These are phyloP conservation scores for Pouteria campechiana DNA, from an alignment of 179 eudicot species.

Conservation along the genomic window DNA sequence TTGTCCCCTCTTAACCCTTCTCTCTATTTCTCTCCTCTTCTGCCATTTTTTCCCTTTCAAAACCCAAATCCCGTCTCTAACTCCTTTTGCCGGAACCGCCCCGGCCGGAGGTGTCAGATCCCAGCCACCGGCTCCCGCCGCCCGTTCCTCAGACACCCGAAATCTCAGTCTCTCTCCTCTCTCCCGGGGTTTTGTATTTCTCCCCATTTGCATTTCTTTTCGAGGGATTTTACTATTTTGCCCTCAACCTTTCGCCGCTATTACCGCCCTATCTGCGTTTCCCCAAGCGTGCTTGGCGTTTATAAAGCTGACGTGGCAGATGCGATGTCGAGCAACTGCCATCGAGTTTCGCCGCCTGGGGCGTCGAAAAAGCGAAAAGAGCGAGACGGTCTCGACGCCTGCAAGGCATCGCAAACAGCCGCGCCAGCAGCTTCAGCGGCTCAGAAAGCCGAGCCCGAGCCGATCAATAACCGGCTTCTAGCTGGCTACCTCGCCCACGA, in stretches of 20 bases:
- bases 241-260: not conserved
- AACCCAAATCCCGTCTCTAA: not conserved
- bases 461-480: slow-evolving; percentile 36
- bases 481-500: slow-evolving; percentile 81
- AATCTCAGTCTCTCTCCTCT: not conserved
- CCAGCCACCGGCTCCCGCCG: slow-evolving; percentile 7
- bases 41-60: not conserved
- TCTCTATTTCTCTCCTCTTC: not conserved
- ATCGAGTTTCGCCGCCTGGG: slow-evolving; percentile 19
- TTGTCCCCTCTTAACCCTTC: not conserved
- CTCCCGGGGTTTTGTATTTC: not conserved
- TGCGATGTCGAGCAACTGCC: slow-evolving; percentile 32
- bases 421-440: slow-evolving; percentile 11
- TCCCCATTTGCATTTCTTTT: not conserved
- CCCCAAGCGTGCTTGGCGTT: not conserved
- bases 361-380: slow-evolving; percentile 47
- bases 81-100: not conserved
- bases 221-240: not conserved
- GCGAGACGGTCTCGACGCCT: slow-evolving; percentile 13
- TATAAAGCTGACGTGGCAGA: slow-evolving; percentile 5
- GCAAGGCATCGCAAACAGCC: slow-evolving; percentile 10
- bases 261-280: not conserved
- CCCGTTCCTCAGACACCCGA: not conserved
- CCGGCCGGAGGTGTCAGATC: not conserved
- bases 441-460: slow-evolving; percentile 8